Conservation (phyloP, 257 asterid species). For the Scutellaria minor region DNA sequence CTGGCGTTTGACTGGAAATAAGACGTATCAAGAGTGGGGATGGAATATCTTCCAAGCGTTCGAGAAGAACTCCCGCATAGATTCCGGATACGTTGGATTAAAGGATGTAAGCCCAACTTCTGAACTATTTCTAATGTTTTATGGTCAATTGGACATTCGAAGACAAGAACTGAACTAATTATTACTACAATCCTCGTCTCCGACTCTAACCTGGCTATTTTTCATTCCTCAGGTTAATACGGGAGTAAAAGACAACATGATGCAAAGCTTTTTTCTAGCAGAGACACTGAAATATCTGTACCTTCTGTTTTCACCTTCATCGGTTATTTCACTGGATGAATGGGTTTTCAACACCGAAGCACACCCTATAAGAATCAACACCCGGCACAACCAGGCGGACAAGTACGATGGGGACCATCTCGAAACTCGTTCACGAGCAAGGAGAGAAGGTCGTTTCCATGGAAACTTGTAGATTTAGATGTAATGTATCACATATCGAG, state of each 20-base stretch:
- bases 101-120: constrained; percentile 79
- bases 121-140: constrained; percentile 4
- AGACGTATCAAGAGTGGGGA: constrained; percentile 99
- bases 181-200: neutral
- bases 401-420: constrained; percentile 43
- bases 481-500: constrained; percentile 32
- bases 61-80: constrained; percentile 91
- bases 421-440: constrained; percentile 60
- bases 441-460: constrained; percentile 91
- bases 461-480: constrained; percentile 43
- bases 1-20: constrained; percentile 98
- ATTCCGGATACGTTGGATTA: constrained; percentile 93
- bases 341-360: constrained; percentile 99
- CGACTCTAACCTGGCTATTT: too few relatives aligned
- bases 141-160: neutral
- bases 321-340: constrained; percentile 89
- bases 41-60: constrained; percentile 99
- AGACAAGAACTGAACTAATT: too few relatives aligned
- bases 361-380: constrained; percentile 83
- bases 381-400: constrained; percentile 49
- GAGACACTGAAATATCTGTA: constrained; percentile 97
- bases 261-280: constrained; percentile 98
- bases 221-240: constrained; percentile 71
- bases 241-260: constrained; percentile 97
- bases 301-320: constrained; percentile 94